These are phyloP conservation scores for Ceratocystis lukuohia DNA, from an alignment of 2,329 filamentous ascomycete genomes.

Conservation along the genomic window DNA sequence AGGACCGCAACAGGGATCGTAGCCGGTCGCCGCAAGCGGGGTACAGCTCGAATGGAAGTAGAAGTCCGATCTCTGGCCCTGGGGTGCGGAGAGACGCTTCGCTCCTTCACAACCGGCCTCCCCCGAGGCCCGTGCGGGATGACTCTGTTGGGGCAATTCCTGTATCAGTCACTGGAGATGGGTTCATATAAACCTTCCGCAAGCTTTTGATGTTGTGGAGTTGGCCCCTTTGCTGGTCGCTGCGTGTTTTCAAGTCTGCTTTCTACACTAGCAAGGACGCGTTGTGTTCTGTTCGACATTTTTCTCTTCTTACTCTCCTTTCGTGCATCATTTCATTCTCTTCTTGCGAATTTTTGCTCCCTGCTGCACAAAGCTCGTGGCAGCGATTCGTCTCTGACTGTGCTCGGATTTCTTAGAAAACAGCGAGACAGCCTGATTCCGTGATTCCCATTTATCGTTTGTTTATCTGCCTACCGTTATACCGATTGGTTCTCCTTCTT, in stretches of 20 bases:
- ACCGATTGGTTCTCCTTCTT: neutral
- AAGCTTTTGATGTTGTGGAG: neutral
- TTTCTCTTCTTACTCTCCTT: slow-evolving; percentile 5
- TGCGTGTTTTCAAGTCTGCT: neutral
- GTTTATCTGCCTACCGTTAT: slow-evolving; percentile 6
- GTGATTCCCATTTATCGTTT: slow-evolving; percentile 13
- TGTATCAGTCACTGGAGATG: neutral
- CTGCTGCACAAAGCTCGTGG: neutral
- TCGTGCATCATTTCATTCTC: slow-evolving; percentile 5
- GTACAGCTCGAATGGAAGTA: neutral
- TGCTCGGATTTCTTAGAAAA: neutral
- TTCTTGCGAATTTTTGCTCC: neutral
- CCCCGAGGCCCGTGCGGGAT: slow-evolving; percentile 10
- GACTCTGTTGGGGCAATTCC: slow-evolving; percentile 2
- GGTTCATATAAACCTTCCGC: neutral
- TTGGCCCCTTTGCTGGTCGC: neutral
- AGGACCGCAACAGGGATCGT: slow-evolving; percentile 1
- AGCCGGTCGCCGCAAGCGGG: slow-evolving; percentile 8
- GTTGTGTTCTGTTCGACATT: neutral
- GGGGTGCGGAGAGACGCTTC: slow-evolving; percentile 1
- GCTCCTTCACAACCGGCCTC: neutral
- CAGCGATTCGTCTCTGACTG: slow-evolving; percentile 4
- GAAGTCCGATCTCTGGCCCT: neutral
- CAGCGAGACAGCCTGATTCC: neutral
- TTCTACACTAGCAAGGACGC: neutral